Base-by-base conservation (phyloP, 176 grass and related monocot species). In the Secale cereale region DNA sequence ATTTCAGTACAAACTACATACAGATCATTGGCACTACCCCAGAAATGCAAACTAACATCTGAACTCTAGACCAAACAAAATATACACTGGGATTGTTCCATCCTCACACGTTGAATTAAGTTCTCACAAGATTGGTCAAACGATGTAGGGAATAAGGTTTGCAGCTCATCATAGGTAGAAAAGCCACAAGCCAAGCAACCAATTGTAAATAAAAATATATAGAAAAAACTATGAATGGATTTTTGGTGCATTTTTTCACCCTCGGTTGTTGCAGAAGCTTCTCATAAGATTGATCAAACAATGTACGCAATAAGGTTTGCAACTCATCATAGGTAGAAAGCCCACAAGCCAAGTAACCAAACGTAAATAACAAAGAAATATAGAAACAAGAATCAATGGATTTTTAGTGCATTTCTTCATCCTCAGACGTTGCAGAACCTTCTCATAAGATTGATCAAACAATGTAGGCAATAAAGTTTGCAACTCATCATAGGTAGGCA, bases 381-480 rank as follows among this genome's bases (percentile, higher is more conserved):
- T 19, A 26, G 10, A 37, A 25, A 59, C 2, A 13, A 10, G 23
- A 62, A 86, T 16, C 20, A 13, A 45, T 29, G 14, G 10, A 73
- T 45, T 25, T n/a, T 25, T n/a, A 39, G 11, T 10, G 16, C 48
- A 52, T 52, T 52, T 52, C 19, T 19, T 19, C 48, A 77, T 76
- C 82, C 57, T 84, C 71, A 50, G 26, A 50, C 8, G 16, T 74
- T 74, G 26, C 26, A 74, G 71, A 74, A 29, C 15, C 8, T 65
- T 87, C 59, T 81, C 85, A 87, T 25, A 57, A 76, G 20, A 77
- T 29, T 26, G 32, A 30, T 82, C 80, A 78, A 78, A 82, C 63
- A 82, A 87, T 87, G 79, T 69, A 59, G 79, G 79, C 71, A 82
- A 87, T 87, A n/a, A n/a, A 70, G 68, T 86, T 46, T 4, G 61